Conservation (phyloP, 768 basidiomycete genomes). For the Asterophora parasitica region DNA sequence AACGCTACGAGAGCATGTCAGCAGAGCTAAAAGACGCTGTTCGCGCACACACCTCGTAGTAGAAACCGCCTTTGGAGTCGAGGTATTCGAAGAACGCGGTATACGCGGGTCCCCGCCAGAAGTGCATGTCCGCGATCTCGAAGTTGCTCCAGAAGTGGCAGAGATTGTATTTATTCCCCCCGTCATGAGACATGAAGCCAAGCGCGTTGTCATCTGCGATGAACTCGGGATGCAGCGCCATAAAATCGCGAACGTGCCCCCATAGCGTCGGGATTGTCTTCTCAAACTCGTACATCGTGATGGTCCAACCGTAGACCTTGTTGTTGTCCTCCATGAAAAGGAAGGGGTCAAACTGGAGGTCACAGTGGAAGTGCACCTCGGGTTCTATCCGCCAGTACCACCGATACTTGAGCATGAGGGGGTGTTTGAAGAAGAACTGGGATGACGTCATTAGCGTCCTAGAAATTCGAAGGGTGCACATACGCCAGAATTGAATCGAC, state of each 20-base stretch:
- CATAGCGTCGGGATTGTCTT: constrained; percentile 79
- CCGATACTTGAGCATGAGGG: constrained; percentile 59
- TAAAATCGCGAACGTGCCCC: constrained; percentile 65
- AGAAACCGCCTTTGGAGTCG: constrained; percentile 61
- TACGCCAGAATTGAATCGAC: constrained; percentile 68
- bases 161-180: constrained; percentile 58
- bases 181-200: constrained; percentile 63
- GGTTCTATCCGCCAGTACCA: constrained; percentile 74
- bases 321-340: constrained; percentile 65
- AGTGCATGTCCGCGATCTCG: constrained; percentile 66
- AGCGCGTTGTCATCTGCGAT: constrained; percentile 57
- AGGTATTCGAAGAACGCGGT: constrained; percentile 60
- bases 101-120: constrained; percentile 65
- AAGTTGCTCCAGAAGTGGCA: constrained; percentile 79
- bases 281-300: constrained; percentile 71
- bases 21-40: constrained; percentile 27
- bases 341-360: constrained; percentile 67
- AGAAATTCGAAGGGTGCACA: constrained; percentile 12
- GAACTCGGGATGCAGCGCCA: constrained; percentile 47
- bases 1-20: constrained; percentile 44
- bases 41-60: constrained; percentile 52
- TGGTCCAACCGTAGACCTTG: constrained; percentile 77
- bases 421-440: constrained; percentile 74
- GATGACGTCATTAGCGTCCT: background rate
- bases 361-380: constrained; percentile 71